Percentiles rank a stretch among this genome's conserved stretches.
These are phyloP conservation scores for Grammothele lineata DNA, from an alignment of 768 basidiomycete species.

Conservation along the genomic window DNA sequence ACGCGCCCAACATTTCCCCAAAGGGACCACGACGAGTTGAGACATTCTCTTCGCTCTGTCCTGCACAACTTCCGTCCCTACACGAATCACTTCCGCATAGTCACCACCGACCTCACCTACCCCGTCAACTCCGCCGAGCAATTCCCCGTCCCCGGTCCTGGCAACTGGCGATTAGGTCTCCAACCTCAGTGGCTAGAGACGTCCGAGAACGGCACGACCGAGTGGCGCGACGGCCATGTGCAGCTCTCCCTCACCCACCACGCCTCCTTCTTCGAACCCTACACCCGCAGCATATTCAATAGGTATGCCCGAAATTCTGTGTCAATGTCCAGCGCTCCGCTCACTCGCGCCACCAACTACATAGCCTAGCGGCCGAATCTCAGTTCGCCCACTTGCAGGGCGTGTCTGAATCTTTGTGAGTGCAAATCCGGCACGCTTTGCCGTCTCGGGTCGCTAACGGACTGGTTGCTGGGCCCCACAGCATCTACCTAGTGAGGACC, in stretches of 20 bases:
- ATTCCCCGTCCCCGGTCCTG: conserved; percentile 4
- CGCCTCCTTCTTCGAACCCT: conserved; percentile 22
- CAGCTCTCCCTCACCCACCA: conserved; percentile 31
- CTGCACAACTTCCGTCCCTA: conserved; percentile 26
- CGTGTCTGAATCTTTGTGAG: conserved; percentile 31
- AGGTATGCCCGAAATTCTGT: conserved; percentile 22
- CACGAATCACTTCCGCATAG: conserved; percentile 28
- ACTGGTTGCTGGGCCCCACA: conserved; percentile 1
- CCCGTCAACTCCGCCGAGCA: conserved; percentile 14
- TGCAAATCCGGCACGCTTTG: neutral
- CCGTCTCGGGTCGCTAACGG: neutral
- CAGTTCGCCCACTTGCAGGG: conserved; percentile 28
- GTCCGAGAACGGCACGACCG: neutral
- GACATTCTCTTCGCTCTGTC: conserved; percentile 32
- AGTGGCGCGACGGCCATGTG: conserved; percentile 25
- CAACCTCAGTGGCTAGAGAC: conserved; percentile 38
- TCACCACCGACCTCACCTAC: conserved; percentile 32
- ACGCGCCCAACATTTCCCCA: neutral
- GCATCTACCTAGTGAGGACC: conserved; percentile 24
- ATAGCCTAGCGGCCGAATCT: conserved; percentile 33
- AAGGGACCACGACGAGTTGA: conserved; percentile 36
- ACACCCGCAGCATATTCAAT: conserved; percentile 27
- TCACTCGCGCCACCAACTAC: neutral
- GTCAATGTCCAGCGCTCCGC: no score
- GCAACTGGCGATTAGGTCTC: conserved; percentile 30